Evolutionary conservation across 768 basidiomycete genomes (phyloP), one percentile per base, ranked within the genome.

Genomic region (Coprinellus aureogranulatus): DNA sequence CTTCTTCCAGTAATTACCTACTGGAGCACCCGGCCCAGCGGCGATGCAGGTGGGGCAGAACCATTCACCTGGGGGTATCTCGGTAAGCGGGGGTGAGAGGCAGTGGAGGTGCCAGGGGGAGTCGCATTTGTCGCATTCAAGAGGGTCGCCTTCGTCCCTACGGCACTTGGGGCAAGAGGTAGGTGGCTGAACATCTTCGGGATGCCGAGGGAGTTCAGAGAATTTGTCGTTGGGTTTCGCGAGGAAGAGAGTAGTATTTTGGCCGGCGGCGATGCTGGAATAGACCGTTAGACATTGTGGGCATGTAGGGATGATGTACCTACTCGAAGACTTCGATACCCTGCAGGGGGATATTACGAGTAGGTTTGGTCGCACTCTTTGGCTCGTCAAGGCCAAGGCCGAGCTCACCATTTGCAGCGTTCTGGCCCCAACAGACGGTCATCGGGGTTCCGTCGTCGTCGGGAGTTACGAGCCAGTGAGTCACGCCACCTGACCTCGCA

Each of bases 91-190:
- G 18, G 94, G 93, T 42, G 77, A 74, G 45, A 95, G 82, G 70
- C 95, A 98, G 12, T 77, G 78, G 14, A 90, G 77, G 70, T 98
- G 95, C 70, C 89, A 96, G 1, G 93, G 91, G 42, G 81, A 78
- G 67, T 98, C 95, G 67, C 95, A 98, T 90, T 94, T 95, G 68
- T 98, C 95, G 65, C 95, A 98, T 66, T 91, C 94, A 41, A 98
- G 75, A 18, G 86, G 86, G 34, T 88, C 89, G 18, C 86, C 89
- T 25, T 82, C 75, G 53, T 90, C 90, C 62, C 80, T 78, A 47
- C 75, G 73, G 66, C 95, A 98, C 16, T 83, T 77, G 12, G 89
- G 75, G 70, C 95, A 97, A 12, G 80, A 64, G 16, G 84, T 80
- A 0, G 88, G 85, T 4, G 88, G 80, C 28, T 79, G 75, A 20